Evolutionary conservation across 208 protist genomes (phyloP).

Genomic region (Trypanosoma melophagium): DNA sequence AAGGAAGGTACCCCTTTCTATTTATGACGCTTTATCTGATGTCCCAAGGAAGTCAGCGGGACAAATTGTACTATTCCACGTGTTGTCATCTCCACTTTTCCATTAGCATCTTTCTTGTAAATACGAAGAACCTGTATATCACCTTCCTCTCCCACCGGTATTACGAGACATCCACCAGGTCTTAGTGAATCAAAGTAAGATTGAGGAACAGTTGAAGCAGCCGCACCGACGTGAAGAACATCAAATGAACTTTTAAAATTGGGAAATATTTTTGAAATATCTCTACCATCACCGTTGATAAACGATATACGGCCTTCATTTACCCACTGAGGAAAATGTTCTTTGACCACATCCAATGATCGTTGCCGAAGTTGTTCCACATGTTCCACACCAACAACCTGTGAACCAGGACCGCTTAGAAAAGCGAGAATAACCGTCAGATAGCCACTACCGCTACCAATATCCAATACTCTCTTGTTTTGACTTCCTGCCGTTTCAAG

Average conservation of each 20-base stretch:
- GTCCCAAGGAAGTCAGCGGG: conserved; percentile 67
- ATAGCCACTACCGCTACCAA: conserved; percentile 90
- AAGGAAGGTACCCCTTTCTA: too few relatives aligned
- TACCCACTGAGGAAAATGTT: conserved; percentile 50
- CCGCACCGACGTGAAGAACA: conserved; percentile 89
- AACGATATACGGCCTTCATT: conserved; percentile 40
- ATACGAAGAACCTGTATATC: conserved; percentile 62
- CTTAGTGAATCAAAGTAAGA: conserved; percentile 50
- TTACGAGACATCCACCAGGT: conserved; percentile 60
- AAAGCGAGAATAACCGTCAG: conserved; percentile 75
- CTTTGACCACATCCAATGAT: conserved; percentile 36
- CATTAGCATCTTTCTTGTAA: conserved; percentile 57
- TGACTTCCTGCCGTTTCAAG: not conserved
- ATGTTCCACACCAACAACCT: conserved; percentile 82
- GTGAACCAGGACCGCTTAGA: conserved; percentile 39
- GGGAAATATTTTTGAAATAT: conserved; percentile 27
- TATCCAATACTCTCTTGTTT: conserved; percentile 52
- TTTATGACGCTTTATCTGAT: conserved; percentile 32
- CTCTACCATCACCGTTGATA: conserved; percentile 68
- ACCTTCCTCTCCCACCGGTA: conserved; percentile 66
- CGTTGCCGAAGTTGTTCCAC: conserved; percentile 51
- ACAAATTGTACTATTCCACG: conserved; percentile 70
- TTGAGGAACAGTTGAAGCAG: conserved; percentile 42
- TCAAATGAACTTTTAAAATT: conserved; percentile 41
- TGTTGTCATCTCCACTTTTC: conserved; percentile 34